Evolutionary conservation across 169 alveolate species (phyloP).

Genomic region (Plasmodium berghei): DNA sequence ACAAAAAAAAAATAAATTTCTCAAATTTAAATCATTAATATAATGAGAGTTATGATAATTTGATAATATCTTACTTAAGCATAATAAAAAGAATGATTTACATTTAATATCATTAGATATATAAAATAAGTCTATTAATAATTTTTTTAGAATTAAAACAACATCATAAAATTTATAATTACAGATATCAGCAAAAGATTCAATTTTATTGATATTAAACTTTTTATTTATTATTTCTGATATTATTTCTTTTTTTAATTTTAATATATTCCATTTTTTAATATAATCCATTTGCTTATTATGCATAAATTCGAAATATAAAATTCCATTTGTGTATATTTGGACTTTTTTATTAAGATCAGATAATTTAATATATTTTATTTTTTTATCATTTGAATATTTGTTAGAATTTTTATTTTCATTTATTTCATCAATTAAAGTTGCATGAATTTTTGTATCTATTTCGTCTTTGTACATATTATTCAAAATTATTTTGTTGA

Average conservation of each 20-base stretch:
- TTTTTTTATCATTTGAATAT: neutral
- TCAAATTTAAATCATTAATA: constrained; percentile 51
- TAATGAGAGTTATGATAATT: constrained; percentile 72
- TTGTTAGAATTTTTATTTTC: neutral
- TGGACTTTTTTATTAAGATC: constrained; percentile 18
- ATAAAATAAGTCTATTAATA: constrained; percentile 49
- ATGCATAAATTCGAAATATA: constrained; percentile 59
- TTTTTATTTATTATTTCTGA: constrained; percentile 51
- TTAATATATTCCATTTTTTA: constrained; percentile 53
- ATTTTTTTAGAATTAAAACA: constrained; percentile 10
- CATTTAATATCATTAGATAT: constrained; percentile 57
- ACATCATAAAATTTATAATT: constrained; percentile 46
- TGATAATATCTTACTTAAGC: constrained; percentile 58
- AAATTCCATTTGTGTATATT: constrained; percentile 36
- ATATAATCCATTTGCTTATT: constrained; percentile 54
- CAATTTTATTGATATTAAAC: constrained; percentile 22
- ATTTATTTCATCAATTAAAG: neutral
- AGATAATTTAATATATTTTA: constrained; percentile 65
- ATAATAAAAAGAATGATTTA: constrained; percentile 66
- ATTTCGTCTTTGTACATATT: constrained; percentile 28
- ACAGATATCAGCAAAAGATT: constrained; percentile 23
- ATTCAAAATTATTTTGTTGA: constrained; percentile 55
- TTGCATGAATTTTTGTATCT: constrained; percentile 18
- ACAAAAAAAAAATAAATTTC: constrained; percentile 58
- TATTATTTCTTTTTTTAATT: constrained; percentile 72